phyloP scores from a whole-genome alignment of 768 basidiomycete genomes.

The Collybia nuda region DNA sequence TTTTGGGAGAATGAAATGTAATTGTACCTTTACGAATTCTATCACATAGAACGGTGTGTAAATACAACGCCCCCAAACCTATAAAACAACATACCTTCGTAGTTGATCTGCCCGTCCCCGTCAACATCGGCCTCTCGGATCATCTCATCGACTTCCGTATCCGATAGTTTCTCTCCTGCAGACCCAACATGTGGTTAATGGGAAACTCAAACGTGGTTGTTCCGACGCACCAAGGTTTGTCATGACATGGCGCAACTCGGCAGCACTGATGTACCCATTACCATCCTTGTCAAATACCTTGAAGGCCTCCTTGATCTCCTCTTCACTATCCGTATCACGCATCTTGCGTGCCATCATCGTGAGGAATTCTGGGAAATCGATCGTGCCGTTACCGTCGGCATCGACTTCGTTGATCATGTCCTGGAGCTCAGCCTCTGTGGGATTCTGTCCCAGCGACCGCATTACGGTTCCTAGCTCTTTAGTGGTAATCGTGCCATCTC shows the following conservation, averaged over 20 bases:
- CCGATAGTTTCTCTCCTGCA: conserved; percentile 81
- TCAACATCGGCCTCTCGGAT: conserved; percentile 95
- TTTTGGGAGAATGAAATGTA: conserved; percentile 4
- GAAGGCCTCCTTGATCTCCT: conserved; percentile 96
- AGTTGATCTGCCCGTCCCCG: conserved; percentile 93
- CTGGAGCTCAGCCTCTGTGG: conserved; percentile 86
- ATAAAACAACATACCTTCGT: conserved; percentile 55
- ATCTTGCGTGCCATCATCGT: conserved; percentile 87
- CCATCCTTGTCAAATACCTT: conserved; percentile 97
- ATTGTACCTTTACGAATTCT: conserved; percentile 76
- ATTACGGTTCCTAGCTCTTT: conserved; percentile 91
- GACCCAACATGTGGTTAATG: neutral
- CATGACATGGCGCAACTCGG: conserved; percentile 91
- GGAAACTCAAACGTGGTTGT: neutral
- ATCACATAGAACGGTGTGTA: conserved; percentile 4
- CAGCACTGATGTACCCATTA: conserved; percentile 84
- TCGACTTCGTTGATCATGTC: conserved; percentile 94
- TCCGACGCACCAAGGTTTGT: conserved; percentile 71
- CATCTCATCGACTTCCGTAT: conserved; percentile 92
- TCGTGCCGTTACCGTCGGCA: conserved; percentile 84
- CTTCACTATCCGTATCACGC: conserved; percentile 90
- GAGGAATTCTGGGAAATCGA: conserved; percentile 83
- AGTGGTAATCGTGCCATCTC: conserved; percentile 92
- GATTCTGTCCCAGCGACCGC: conserved; percentile 92
- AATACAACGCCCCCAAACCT: conserved; percentile 3